Conservation (phyloP, 2,329 filamentous ascomycete species). For the Coniochaeta sp. region DNA sequence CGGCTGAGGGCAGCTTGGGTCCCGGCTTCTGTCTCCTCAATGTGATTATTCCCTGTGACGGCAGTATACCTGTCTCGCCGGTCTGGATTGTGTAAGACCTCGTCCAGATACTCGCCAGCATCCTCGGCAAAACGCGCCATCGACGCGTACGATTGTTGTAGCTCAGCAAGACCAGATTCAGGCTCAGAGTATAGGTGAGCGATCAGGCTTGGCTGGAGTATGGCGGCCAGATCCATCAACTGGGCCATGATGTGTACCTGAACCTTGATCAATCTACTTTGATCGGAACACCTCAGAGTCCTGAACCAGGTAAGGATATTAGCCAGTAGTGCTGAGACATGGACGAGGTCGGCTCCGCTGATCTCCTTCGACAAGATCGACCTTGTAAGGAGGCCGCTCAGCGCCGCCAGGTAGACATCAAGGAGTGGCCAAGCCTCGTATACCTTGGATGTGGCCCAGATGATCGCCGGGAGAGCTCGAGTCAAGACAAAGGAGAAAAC, state of each 20-base stretch:
- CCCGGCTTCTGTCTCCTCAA: background rate
- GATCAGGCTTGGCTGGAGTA: constrained; percentile 12
- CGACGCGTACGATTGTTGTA: background rate
- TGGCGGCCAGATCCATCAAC: constrained; percentile 10
- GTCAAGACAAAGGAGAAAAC: constrained; percentile 40
- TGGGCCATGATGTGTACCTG: constrained; percentile 18
- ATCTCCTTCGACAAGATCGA: constrained; percentile 29
- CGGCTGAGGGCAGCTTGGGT: background rate
- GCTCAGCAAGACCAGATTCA: background rate
- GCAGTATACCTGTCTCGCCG: background rate
- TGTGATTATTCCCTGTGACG: background rate
- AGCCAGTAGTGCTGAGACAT: constrained; percentile 23
- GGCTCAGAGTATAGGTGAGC: constrained; percentile 5
- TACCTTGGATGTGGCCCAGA: constrained; percentile 27
- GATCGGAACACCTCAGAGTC: constrained; percentile 1
- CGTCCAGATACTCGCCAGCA: background rate
- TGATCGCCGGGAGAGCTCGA: constrained; percentile 47
- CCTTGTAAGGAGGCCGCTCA: constrained; percentile 26
- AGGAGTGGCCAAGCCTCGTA: constrained; percentile 37
- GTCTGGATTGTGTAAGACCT: background rate
- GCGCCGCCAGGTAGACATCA: constrained; percentile 39
- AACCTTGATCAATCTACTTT: constrained; percentile 6
- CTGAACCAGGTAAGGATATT: constrained; percentile 16
- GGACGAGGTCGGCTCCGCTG: constrained; percentile 21
- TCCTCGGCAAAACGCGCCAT: constrained; percentile 4